Evolutionary conservation across 768 basidiomycete species (phyloP), one percentile per base, ranked within the genome.

Genomic region (Phlebiopsis gigantea): DNA sequence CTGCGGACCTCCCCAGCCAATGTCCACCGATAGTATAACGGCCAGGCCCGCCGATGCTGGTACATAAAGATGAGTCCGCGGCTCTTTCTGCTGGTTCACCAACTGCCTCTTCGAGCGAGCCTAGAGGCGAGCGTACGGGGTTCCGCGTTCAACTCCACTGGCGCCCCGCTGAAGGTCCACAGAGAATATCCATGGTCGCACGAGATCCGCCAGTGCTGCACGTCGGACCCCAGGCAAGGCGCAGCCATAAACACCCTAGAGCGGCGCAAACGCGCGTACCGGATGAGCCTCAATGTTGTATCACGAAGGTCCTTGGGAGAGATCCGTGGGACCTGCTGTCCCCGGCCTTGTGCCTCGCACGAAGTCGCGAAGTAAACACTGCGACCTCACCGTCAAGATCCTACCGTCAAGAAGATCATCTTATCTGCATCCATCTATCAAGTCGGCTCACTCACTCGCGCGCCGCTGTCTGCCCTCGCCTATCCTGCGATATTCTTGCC

Each of bases 401-500:
- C 15, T 26, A 21, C 43, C 9, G 25, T 52, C 41, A 17, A 44
- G 24, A 14, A 1, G 17, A 5, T 34, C 30, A 46, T 51, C 49
- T 57, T 57, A 51, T 52, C 49, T 30, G 17, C 42, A 41, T 48
- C 49, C 17, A 57, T 57, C 56, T 52, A 29, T 39, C 25, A 10
- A 21, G 22, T 24, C 4, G 19, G 29, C 22, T 19, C n/a, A 30
- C 25, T 28, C 19, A 28, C 28, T 10, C 47, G 26, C 25, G 29
- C 29, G 7, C 22, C 25, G 47, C 19, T 19, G 6, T 28, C 26
- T 9, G 31, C 12, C 28, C 28, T 31, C 29, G 49, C 39, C 34
- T 21, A 19, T 30, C 31, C 34, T 39, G 28, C 47, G 15, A 8
- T 14, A n/a, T 34, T 14, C 17, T 39, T 2, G 34, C 34, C 34